Conservation (phyloP, 2,329 filamentous ascomycete genomes). For the Neophaeococcomyces aloes region DNA sequence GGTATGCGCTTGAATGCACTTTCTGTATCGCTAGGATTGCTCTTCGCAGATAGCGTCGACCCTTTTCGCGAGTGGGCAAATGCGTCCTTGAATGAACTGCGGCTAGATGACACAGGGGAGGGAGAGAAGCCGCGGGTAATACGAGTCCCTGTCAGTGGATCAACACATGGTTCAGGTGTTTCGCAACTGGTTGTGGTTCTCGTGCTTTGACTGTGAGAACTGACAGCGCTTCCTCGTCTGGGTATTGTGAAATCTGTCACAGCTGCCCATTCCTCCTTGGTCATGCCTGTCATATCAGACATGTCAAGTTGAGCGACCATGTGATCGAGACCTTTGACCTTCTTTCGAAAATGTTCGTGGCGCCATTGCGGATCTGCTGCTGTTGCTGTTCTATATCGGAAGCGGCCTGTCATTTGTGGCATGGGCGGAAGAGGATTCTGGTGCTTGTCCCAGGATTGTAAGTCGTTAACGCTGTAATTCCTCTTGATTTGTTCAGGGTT, state of each 20-base stretch:
- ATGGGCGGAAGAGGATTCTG: constrained; percentile 14
- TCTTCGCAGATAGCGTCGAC: constrained; percentile 12
- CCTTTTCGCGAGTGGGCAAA: constrained; percentile 4
- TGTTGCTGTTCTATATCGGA: constrained; percentile 17
- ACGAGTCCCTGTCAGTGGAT: constrained; percentile 18
- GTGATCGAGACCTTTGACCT: constrained; percentile 10
- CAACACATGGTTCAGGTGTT: constrained; percentile 7
- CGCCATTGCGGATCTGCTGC: constrained; percentile 18
- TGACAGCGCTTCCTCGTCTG: constrained; percentile 11
- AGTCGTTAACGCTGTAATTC: constrained; percentile 16
- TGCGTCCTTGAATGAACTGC: constrained; percentile 15
- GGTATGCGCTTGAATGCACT: constrained; percentile 7
- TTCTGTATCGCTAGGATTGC: constrained; percentile 6
- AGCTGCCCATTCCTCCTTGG: constrained; percentile 11
- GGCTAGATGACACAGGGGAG: constrained; percentile 13
- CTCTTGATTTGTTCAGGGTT: constrained; percentile 12
- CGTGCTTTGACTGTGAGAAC: constrained; percentile 11
- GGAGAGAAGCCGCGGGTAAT: constrained; percentile 16
- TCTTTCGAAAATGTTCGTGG: constrained; percentile 12
- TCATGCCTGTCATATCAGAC: constrained; percentile 13
- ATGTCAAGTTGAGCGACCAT: constrained; percentile 13
- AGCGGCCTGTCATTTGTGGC: constrained; percentile 17
- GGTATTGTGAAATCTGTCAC: constrained; percentile 9
- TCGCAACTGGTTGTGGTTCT: constrained; percentile 1
- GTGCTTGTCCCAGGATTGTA: constrained; percentile 12